phyloP scores from a whole-genome alignment of 495 filamentous ascomycete species.

The Jackrogersella multiformis region DNA sequence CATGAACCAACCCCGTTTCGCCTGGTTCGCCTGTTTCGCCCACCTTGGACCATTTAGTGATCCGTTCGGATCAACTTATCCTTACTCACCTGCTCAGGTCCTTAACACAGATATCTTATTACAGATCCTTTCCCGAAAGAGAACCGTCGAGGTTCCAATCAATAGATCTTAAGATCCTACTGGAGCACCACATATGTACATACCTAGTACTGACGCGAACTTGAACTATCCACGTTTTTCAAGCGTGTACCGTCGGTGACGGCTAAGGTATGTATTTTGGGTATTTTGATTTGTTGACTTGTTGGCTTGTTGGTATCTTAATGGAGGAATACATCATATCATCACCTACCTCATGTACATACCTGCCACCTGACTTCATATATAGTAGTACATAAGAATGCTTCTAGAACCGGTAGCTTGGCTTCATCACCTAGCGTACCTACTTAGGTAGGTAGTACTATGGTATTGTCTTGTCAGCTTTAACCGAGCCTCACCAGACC shows the following conservation, averaged over 20 bases:
- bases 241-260: slow-evolving; percentile 12
- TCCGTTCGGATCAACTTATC: slow-evolving; percentile 18
- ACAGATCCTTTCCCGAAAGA: slow-evolving; percentile 24
- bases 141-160: slow-evolving; percentile 8
- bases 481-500: slow-evolving; percentile 30
- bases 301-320: neutral
- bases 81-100: slow-evolving; percentile 20
- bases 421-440: neutral
- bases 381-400: too few species aligned
- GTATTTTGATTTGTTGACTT: neutral
- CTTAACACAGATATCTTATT: slow-evolving; percentile 17
- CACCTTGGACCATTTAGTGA: slow-evolving; percentile 22
- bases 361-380: too few species aligned
- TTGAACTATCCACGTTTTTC: slow-evolving; percentile 6
- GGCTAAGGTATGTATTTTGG: neutral
- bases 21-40: too few species aligned
- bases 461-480: slow-evolving; percentile 13
- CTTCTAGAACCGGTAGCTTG: slow-evolving; percentile 29
- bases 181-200: too few species aligned
- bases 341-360: neutral
- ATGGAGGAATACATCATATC: neutral
- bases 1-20: slow-evolving; percentile 15
- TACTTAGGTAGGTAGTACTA: too few species aligned
- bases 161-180: slow-evolving; percentile 29
- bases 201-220: slow-evolving; percentile 10